Evolutionary conservation across 2,329 filamentous ascomycete genomes (phyloP), one percentile per base, ranked within the genome.

Genomic region (Aspergillus tubingensis): DNA sequence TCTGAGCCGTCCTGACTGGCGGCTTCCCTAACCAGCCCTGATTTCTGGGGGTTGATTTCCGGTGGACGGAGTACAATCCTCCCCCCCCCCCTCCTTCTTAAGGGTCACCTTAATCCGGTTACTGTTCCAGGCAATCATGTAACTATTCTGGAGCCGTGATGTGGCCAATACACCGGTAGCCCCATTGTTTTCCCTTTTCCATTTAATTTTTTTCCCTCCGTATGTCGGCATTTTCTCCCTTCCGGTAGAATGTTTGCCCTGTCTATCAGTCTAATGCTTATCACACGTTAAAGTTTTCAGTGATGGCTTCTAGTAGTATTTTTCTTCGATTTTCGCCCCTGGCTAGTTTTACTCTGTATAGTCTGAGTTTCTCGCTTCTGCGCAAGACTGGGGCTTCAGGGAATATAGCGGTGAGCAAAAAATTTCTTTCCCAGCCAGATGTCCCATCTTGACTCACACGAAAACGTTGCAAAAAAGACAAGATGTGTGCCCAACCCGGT

Each of bases 1-100:
- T 66, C 62, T 69, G 67, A 68, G 61, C 51, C 62, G 47, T 51
- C 60, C 30, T 55, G 52, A 60, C 60, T 62, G 60, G 57, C 41
- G 55, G 41, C 39, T 32, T 10, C 27, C 23, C 32, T 17, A 27
- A 17, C 53, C 6, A 30, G 23, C 27, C 41, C 41, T 27, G 19
- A 41, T 39, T 39, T 41, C 41, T 27, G 41, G 44, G 44, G 32
- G 21, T 32, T 19, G 32, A 30, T 36, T 36, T 13, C 11, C 32
- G 32, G 32, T 48, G n/a, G 44, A 50, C 36, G 48, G 36, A 19
- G 23, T 23, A 50, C 47, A 8, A 21, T 36, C 11, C 32, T 36
- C 32, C 32, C 11, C 30, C 11, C 30, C 27, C 8, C 4, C 11
- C 30, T 32, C 30, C 11, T 10, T 5, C 23, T 13, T 15, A 36